Evolutionary conservation across 768 basidiomycete species (phyloP).

Genomic region (Pisolithus orientalis): DNA sequence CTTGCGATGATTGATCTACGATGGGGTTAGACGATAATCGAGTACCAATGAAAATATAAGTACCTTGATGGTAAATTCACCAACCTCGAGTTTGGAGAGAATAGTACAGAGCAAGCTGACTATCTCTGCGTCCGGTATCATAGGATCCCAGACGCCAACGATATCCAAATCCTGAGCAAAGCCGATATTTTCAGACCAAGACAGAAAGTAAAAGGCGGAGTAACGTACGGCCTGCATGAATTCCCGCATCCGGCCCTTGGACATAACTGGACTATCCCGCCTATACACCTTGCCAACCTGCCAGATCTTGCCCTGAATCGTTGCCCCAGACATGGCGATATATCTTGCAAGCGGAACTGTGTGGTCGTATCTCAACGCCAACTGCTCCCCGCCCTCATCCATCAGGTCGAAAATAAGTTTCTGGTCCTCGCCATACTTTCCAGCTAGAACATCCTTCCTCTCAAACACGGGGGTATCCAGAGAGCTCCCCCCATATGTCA

Average conservation of each 20-base stretch:
- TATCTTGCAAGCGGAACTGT: conserved; percentile 96
- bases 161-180: conserved; percentile 85
- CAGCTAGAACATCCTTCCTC: conserved; percentile 90
- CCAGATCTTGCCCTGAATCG: conserved; percentile 78
- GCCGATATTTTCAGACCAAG: not conserved
- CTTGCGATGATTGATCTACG: conserved; percentile 89
- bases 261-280: conserved; percentile 94
- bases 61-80: conserved; percentile 93
- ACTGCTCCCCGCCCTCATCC: conserved; percentile 96
- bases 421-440: conserved; percentile 96
- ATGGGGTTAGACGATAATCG: not conserved
- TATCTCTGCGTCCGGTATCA: conserved; percentile 96
- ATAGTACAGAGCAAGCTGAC: conserved; percentile 79
- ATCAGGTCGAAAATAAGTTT: conserved; percentile 97
- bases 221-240: conserved; percentile 88
- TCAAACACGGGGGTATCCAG: conserved; percentile 99
- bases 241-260: conserved; percentile 97
- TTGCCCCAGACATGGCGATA: conserved; percentile 92
- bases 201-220: not conserved
- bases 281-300: conserved; percentile 99
- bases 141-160: conserved; percentile 85
- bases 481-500: conserved; percentile 81
- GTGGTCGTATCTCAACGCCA: conserved; percentile 91
- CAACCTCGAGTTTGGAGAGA: conserved; percentile 77
- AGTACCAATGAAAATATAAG: not conserved